A percentile compares a stretch with the other conserved stretches of the same genome.
phyloP scores from a whole-genome alignment of 352 stramenopile genomes.

The Sclerospora graminicola region DNA sequence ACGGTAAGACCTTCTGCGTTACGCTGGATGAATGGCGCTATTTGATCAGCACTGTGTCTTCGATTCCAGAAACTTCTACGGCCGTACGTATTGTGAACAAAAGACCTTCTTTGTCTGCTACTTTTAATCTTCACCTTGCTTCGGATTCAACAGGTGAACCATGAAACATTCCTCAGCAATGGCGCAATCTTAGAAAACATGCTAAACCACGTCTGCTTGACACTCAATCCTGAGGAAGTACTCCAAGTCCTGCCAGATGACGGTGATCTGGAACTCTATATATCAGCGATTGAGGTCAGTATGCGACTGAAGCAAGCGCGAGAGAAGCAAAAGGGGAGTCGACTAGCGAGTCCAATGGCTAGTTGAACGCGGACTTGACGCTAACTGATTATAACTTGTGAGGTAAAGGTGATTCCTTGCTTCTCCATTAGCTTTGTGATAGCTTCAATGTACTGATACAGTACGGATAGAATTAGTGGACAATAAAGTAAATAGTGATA shows the following conservation, averaged over 20 bases:
- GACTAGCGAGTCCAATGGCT: constrained; percentile 10
- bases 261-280: constrained; percentile 60
- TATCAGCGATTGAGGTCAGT: constrained; percentile 61
- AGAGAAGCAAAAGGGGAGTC: constrained; percentile 19
- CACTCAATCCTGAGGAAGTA: constrained; percentile 62
- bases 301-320: constrained; percentile 35
- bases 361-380: constrained; percentile 2
- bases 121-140: not conserved
- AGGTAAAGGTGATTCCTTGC: constrained; percentile 23
- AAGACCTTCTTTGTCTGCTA: not conserved
- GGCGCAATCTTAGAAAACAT: constrained; percentile 45
- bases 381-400: constrained; percentile 15
- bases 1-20: constrained; percentile 54
- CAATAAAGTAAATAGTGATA: not conserved
- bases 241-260: constrained; percentile 73
- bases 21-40: constrained; percentile 70
- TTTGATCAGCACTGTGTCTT: constrained; percentile 55
- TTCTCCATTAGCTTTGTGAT: constrained; percentile 56
- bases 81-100: constrained; percentile 19
- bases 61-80: constrained; percentile 22
- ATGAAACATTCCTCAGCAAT: constrained; percentile 16
- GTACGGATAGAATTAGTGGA: constrained; percentile 1
- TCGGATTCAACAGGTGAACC: constrained; percentile 1
- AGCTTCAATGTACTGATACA: constrained; percentile 50
- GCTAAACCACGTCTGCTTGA: constrained; percentile 58